phyloP scores from a whole-genome alignment of 768 basidiomycete species.

The Paxillus rubicundulus region DNA sequence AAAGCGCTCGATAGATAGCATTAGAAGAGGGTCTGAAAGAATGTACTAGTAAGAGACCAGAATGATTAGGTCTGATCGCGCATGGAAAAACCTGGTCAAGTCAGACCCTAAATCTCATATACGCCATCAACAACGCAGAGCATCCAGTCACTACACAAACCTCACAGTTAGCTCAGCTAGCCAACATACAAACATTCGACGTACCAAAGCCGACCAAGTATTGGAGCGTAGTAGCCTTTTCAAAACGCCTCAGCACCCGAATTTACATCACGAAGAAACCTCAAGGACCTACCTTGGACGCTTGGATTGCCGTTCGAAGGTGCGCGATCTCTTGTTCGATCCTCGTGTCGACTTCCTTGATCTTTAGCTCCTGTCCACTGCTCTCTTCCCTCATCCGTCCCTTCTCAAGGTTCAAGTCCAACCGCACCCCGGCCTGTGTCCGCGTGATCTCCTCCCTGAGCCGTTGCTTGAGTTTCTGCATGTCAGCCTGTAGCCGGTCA shows the following conservation, averaged over 20 bases:
- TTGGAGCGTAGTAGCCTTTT: slow-evolving; percentile 78
- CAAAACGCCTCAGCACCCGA: neutral
- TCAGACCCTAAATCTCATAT: slow-evolving; percentile 64
- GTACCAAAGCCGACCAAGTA: slow-evolving; percentile 85
- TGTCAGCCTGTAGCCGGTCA: slow-evolving; percentile 86
- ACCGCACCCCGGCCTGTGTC: slow-evolving; percentile 88
- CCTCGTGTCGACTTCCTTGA: slow-evolving; percentile 95
- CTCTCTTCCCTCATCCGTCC: slow-evolving; percentile 93
- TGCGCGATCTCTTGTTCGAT: slow-evolving; percentile 96
- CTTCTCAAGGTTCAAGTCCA: slow-evolving; percentile 96
- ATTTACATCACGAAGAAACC: neutral
- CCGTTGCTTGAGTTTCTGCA: slow-evolving; percentile 93
- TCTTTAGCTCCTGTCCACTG: slow-evolving; percentile 88
- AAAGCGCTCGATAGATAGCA: neutral
- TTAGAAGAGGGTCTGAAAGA: no score
- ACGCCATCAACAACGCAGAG: slow-evolving; percentile 84
- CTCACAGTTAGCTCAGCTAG: slow-evolving; percentile 9
- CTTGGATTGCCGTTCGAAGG: slow-evolving; percentile 78
- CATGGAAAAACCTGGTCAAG: neutral
- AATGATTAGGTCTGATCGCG: neutral
- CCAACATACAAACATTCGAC: slow-evolving; percentile 24
- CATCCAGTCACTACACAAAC: slow-evolving; percentile 69
- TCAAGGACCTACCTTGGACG: slow-evolving; percentile 65
- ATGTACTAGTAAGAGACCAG: no score
- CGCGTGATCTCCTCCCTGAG: slow-evolving; percentile 88